These are phyloP conservation scores for Zoysia pacifica DNA, from an alignment of 176 grass and related monocot genomes.

Conservation along the genomic window DNA sequence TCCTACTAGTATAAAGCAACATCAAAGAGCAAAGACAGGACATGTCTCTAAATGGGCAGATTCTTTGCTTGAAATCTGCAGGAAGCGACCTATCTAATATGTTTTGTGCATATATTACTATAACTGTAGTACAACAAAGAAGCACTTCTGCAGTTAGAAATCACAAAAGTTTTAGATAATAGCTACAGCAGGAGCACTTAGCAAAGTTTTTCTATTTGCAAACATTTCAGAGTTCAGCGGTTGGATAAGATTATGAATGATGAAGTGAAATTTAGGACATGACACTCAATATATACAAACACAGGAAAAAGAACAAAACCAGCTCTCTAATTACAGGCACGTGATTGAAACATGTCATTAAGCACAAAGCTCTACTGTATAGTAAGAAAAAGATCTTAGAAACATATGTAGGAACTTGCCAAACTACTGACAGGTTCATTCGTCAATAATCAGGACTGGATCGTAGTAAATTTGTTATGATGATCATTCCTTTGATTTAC, in stretches of 20 bases:
- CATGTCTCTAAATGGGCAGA: background rate
- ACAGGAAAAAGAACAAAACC: constrained; percentile 13
- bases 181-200: background rate
- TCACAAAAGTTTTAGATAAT: constrained; percentile 1
- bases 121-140: background rate
- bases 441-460: background rate
- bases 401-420: background rate
- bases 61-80: background rate
- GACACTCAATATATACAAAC: background rate
- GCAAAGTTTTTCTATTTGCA: background rate
- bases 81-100: background rate
- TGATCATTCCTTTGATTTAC: background rate
- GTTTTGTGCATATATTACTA: background rate
- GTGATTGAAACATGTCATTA: background rate
- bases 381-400: background rate
- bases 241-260: background rate
- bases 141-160: background rate
- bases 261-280: background rate
- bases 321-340: background rate
- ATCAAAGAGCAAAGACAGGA: background rate
- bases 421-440: background rate
- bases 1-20: background rate
- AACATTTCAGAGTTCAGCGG: constrained; percentile 8
- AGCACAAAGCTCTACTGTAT: background rate
- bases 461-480: background rate